A percentile compares a stretch with the other conserved stretches of the same genome.
Conservation (phyloP, 225 moss, liverwort and hornwort species). For the Pseudisothecium myosuroides region DNA sequence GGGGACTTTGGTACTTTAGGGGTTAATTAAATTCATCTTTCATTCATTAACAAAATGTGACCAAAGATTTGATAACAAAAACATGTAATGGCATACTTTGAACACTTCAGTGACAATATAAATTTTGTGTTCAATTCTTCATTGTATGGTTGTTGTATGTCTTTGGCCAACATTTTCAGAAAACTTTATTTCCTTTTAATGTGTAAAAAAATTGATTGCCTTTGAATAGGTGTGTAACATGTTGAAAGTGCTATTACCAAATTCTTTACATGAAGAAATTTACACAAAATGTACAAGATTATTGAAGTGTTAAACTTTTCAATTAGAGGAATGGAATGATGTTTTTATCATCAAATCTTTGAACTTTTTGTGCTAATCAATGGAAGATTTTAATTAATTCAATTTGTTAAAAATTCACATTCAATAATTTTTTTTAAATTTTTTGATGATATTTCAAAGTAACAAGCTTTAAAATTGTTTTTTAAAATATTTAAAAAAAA, state of each 20-base stretch:
- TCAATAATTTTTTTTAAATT: too few species aligned
- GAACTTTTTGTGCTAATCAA: background rate
- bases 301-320: background rate
- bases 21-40: background rate
- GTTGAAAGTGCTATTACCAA: background rate
- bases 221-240: fast-evolving
- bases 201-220: background rate
- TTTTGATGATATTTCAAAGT: background rate
- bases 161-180: fast-evolving
- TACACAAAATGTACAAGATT: background rate
- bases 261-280: background rate
- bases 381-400: background rate
- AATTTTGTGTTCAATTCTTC: background rate
- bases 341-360: background rate
- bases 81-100: background rate
- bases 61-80: background rate
- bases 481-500: too few species aligned
- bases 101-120: background rate
- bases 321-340: background rate
- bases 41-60: background rate
- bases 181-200: too few species aligned
- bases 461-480: background rate
- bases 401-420: too few species aligned
- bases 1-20: too few species aligned
- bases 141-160: background rate